These are phyloP conservation scores for Plicaturopsis crispa DNA, from an alignment of 768 basidiomycete genomes.

Conservation along the genomic window DNA sequence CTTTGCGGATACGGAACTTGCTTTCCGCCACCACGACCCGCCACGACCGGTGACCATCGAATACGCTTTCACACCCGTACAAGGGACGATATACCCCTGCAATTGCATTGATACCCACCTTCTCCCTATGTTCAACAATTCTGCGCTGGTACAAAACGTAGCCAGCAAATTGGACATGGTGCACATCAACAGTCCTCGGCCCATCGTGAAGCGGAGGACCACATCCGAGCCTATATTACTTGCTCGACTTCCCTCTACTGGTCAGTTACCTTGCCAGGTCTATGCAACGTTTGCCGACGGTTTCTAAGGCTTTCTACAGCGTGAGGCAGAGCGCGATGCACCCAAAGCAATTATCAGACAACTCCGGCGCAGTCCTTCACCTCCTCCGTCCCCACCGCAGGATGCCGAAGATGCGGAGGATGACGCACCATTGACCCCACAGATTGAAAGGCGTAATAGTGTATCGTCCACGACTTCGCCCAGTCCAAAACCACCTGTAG, in stretches of 20 bases:
- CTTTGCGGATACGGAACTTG: no score
- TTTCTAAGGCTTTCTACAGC: constrained; percentile 54
- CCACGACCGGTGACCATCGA: no score
- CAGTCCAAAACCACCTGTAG: constrained; percentile 9
- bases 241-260: constrained; percentile 58
- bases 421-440: not conserved
- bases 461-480: constrained; percentile 13
- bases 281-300: constrained; percentile 14
- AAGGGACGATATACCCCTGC: no score
- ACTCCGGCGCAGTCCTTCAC: constrained; percentile 37
- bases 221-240: constrained; percentile 53
- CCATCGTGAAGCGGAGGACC: constrained; percentile 30
- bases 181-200: constrained; percentile 2
- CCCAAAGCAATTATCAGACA: constrained; percentile 52
- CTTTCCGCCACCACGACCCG: no score
- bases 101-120: no score
- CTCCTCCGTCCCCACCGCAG: constrained; percentile 17
- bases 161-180: not conserved
- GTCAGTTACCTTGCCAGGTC: constrained; percentile 27
- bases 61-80: no score
- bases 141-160: not conserved
- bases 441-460: constrained; percentile 8
- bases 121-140: not conserved
- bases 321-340: constrained; percentile 58
- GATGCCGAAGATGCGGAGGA: not conserved